A percentile compares a stretch with the other conserved stretches of the same genome.
These are phyloP conservation scores for Carex arenaria DNA, from an alignment of 202 grass and related monocot genomes.

Conservation along the genomic window DNA sequence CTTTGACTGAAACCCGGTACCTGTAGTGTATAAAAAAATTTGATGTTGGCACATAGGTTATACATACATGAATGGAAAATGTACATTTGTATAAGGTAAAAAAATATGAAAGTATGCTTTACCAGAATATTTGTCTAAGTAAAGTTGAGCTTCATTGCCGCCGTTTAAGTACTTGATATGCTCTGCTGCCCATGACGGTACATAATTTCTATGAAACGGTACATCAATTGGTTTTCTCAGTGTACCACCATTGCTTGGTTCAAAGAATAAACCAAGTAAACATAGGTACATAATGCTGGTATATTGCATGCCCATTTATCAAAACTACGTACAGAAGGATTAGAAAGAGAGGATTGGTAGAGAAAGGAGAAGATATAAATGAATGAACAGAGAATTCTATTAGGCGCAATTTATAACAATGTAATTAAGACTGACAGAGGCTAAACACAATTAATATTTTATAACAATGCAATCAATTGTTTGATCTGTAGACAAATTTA, in stretches of 20 bases:
- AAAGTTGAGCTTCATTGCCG: slow-evolving; percentile 61
- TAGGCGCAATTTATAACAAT: background rate
- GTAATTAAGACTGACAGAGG: background rate
- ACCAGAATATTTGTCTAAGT: slow-evolving; percentile 56
- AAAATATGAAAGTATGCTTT: background rate
- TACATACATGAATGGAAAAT: background rate
- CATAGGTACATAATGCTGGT: background rate
- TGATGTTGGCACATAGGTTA: background rate
- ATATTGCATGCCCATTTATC: background rate
- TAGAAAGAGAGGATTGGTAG: background rate
- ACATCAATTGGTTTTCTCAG: slow-evolving; percentile 71
- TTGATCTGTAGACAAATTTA: background rate
- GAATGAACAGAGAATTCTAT: background rate
- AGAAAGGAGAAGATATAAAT: background rate
- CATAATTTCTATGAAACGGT: slow-evolving; percentile 69
- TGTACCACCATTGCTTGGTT: background rate
- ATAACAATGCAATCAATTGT: background rate
- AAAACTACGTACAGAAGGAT: background rate
- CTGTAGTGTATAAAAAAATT: background rate
- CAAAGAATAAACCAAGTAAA: slow-evolving; percentile 12
- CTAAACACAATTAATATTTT: too few species aligned
- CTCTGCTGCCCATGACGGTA: slow-evolving; percentile 69
- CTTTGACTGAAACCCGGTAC: slow-evolving; percentile 49
- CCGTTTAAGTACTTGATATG: slow-evolving; percentile 68
- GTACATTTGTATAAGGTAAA: background rate